Evolutionary conservation across 331 rosid species (phyloP).

Genomic region (Prunus yedoensis): DNA sequence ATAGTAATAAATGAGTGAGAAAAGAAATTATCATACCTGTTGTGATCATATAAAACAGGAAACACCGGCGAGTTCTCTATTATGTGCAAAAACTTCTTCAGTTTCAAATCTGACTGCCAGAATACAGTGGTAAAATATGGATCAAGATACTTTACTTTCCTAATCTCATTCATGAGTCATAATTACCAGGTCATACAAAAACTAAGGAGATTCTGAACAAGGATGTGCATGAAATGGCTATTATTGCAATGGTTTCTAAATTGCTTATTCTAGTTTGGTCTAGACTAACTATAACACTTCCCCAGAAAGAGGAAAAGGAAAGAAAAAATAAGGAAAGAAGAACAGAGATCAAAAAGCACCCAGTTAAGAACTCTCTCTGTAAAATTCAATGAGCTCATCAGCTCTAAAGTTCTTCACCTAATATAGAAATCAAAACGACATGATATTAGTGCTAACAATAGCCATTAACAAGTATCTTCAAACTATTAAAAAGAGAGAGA

Average conservation of each 20-base stretch:
- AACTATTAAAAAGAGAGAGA: neutral
- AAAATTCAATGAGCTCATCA: conserved; percentile 85
- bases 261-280: neutral
- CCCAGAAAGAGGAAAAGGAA: neutral
- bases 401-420: conserved; percentile 81
- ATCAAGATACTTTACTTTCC: conserved; percentile 21
- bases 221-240: neutral
- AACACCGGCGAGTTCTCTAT: conserved; percentile 75
- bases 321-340: no score
- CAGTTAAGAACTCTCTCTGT: conserved; percentile 62
- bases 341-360: conserved; percentile 2
- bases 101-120: conserved; percentile 86
- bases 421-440: conserved; percentile 21
- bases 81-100: conserved; percentile 95
- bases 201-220: neutral
- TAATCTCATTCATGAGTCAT: no score
- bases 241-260: neutral
- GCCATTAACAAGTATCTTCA: neutral
- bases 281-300: neutral
- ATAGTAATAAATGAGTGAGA: neutral
- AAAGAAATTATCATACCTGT: conserved; percentile 47
- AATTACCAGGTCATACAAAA: neutral
- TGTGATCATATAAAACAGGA: conserved; percentile 80
- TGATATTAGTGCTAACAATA: neutral
- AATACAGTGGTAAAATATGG: conserved; percentile 24